phyloP scores from a whole-genome alignment of 169 alveolate genomes.

The Theileria luwenshuni region DNA sequence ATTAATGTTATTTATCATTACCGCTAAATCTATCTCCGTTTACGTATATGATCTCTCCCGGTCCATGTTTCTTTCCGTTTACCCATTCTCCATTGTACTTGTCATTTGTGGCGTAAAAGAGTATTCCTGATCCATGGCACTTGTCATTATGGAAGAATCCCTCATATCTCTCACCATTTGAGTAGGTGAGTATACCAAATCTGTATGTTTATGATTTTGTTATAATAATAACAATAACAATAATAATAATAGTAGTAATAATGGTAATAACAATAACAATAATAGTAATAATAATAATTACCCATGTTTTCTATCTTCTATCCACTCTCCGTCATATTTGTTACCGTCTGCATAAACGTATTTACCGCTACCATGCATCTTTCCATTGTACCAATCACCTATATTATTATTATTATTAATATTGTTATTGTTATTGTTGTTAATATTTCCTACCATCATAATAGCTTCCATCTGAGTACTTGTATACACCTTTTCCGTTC shows the following conservation, averaged over 20 bases:
- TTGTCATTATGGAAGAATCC: slow-evolving; percentile 93
- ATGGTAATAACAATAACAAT: background rate
- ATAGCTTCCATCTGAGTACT: slow-evolving; percentile 90
- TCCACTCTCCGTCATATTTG: slow-evolving; percentile 95
- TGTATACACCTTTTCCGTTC: slow-evolving; percentile 92
- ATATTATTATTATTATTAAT: background rate
- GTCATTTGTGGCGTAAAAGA: slow-evolving; percentile 87
- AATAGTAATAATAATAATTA: slow-evolving; percentile 85
- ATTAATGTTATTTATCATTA: background rate
- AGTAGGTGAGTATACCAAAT: slow-evolving; percentile 84
- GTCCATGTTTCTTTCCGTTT: slow-evolving; percentile 91
- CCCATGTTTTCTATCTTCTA: slow-evolving; percentile 90
- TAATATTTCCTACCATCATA: slow-evolving; percentile 85
- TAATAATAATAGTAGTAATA: background rate
- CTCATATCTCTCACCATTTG: slow-evolving; percentile 90
- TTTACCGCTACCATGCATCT: slow-evolving; percentile 92
- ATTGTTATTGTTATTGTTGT: background rate
- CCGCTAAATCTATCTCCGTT: slow-evolving; percentile 89
- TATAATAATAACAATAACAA: background rate
- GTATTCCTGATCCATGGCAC: slow-evolving; percentile 92
- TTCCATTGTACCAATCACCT: slow-evolving; percentile 94
- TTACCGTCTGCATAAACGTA: slow-evolving; percentile 89
- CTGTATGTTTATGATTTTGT: slow-evolving; percentile 7
- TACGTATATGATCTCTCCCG: slow-evolving; percentile 91
- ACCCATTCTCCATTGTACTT: slow-evolving; percentile 93